Percentiles rank a stretch among this genome's conserved stretches.
Conservation (phyloP, 2,329 filamentous ascomycete species). For the Phialocephala subalpina region DNA sequence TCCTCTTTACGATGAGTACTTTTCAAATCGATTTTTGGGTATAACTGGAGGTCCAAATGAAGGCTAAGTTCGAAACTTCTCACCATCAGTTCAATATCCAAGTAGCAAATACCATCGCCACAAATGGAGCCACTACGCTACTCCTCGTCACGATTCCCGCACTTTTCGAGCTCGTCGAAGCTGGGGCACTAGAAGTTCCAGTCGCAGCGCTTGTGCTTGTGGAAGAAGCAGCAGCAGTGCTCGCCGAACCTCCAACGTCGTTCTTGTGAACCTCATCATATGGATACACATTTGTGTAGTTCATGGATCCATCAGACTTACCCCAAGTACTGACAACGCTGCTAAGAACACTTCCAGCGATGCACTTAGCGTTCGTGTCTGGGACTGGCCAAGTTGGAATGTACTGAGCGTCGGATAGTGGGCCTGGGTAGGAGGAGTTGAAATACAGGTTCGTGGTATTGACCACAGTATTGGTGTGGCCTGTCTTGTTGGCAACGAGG, state of each 20-base stretch:
- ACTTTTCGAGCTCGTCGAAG: conserved; percentile 2
- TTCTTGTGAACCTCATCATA: conserved; percentile 28
- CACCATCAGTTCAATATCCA: neutral
- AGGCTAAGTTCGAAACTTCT: neutral
- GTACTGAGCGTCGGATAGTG: conserved; percentile 39
- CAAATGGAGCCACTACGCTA: neutral
- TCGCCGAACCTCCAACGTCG: conserved; percentile 25
- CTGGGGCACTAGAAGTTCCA: neutral
- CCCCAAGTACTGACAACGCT: conserved; percentile 32
- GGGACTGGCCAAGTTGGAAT: conserved; percentile 33
- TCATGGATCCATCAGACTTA: conserved; percentile 23
- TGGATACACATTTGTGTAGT: conserved; percentile 34
- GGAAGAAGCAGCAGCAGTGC: neutral
- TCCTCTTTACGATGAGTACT: too few relatives aligned
- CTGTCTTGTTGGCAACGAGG: conserved; percentile 38
- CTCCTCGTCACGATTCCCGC: neutral
- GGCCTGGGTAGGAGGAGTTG: conserved; percentile 53
- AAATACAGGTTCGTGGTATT: conserved; percentile 48
- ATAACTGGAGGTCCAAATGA: too few relatives aligned
- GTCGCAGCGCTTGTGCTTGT: neutral
- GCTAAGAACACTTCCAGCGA: conserved; percentile 26
- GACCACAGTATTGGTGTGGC: conserved; percentile 31
- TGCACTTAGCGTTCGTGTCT: conserved; percentile 33
- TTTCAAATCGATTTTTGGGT: too few relatives aligned
- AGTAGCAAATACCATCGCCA: neutral